Conservation (phyloP, 1,284 basidiomycete genomes). For the Malassezia furfur region DNA sequence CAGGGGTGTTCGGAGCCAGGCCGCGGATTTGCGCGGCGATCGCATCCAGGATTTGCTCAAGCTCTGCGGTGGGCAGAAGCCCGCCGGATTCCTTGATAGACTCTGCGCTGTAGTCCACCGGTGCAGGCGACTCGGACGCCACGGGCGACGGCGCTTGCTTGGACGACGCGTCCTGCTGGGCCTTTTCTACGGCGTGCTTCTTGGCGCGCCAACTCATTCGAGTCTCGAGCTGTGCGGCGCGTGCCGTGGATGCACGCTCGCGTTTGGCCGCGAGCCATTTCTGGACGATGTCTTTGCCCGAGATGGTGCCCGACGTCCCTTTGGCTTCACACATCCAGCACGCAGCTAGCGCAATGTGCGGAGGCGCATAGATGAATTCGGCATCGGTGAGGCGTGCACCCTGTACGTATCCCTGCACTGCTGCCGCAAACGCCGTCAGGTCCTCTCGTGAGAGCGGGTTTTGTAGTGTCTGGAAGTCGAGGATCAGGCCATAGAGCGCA, state of each 20-base stretch:
- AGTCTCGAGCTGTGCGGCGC: not conserved
- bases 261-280: conserved; percentile 54
- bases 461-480: conserved; percentile 71
- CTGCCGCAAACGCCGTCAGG: conserved; percentile 20
- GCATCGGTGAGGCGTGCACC: conserved; percentile 75
- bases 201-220: conserved; percentile 16
- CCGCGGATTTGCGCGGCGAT: conserved; percentile 17
- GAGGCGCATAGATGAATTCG: conserved; percentile 81
- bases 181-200: conserved; percentile 19
- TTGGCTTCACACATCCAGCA: conserved; percentile 46
- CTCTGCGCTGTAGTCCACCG: not conserved
- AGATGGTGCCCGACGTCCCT: not conserved
- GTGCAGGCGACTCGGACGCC: not conserved
- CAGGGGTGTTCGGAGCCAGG: not conserved
- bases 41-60: conserved; percentile 58
- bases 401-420: conserved; percentile 18
- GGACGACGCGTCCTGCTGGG: not conserved
- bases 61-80: conserved; percentile 54
- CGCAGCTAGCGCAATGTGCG: conserved; percentile 78
- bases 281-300: conserved; percentile 53
- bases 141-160: not conserved
- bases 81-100: conserved; percentile 13
- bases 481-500: conserved; percentile 75
- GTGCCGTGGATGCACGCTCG: not conserved
- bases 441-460: conserved; percentile 17